Evolutionary conservation across 352 stramenopile genomes (phyloP).

Genomic region (Aphanomyces astaci): DNA sequence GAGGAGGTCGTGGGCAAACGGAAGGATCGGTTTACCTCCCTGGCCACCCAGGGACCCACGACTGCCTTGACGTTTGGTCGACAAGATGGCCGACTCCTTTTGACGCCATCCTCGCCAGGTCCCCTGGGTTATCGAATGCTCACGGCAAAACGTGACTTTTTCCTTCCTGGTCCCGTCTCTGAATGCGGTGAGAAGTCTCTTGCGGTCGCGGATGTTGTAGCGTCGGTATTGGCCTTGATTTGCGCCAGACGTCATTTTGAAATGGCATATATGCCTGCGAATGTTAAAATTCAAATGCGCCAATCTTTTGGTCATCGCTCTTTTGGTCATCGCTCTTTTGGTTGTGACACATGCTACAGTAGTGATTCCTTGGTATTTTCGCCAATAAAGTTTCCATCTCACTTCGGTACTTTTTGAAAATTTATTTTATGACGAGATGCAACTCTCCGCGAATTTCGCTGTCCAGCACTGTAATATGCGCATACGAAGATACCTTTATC

Average conservation of each 20-base stretch:
- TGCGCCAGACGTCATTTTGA: neutral
- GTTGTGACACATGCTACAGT: too few relatives aligned
- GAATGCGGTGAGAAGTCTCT: neutral
- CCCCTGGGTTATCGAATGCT: neutral
- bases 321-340: too few relatives aligned
- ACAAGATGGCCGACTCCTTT: neutral
- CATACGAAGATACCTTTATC: too few relatives aligned
- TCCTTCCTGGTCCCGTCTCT: neutral
- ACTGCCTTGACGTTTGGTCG: neutral
- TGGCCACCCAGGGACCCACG: neutral
- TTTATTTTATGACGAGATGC: too few relatives aligned
- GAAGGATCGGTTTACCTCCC: neutral
- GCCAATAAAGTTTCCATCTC: too few relatives aligned
- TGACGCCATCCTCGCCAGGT: neutral
- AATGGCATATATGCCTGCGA: too few relatives aligned
- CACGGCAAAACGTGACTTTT: neutral
- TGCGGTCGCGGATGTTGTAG: neutral
- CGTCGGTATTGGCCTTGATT: neutral
- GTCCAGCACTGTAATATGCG: too few relatives aligned
- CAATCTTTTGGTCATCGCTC: too few relatives aligned
- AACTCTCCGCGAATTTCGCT: too few relatives aligned
- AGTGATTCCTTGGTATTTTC: too few relatives aligned
- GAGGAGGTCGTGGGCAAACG: neutral
- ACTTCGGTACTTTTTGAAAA: too few relatives aligned
- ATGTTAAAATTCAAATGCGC: too few relatives aligned